A percentile compares a stretch with the other conserved stretches of the same genome.
phyloP scores from a whole-genome alignment of 2,329 filamentous ascomycete genomes.

The Whalleya microplaca region DNA sequence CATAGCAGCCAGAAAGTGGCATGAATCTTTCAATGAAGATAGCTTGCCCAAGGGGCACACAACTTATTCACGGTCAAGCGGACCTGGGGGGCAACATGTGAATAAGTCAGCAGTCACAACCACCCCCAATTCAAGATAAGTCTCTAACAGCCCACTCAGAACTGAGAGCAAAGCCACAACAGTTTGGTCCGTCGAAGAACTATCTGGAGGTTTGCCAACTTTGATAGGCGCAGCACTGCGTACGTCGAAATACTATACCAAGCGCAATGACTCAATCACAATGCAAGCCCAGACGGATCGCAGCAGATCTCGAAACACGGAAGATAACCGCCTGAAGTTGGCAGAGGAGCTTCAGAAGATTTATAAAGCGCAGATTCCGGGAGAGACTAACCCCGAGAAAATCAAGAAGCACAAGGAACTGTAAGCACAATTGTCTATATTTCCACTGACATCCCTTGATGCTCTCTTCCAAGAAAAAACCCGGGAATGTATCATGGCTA shows the following conservation, averaged over 20 bases:
- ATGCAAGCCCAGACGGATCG: conserved; percentile 60
- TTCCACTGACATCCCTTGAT: not conserved
- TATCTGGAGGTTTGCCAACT: conserved; percentile 50
- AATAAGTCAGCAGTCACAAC: conserved; percentile 54
- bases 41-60: conserved; percentile 56
- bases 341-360: conserved; percentile 52
- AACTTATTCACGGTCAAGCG: conserved; percentile 61
- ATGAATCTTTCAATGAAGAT: conserved; percentile 46
- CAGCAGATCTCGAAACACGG: conserved; percentile 54
- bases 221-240: conserved; percentile 51
- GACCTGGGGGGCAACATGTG: conserved; percentile 64
- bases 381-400: conserved; percentile 50
- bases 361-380: conserved; percentile 51
- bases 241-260: conserved; percentile 58
- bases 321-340: conserved; percentile 57
- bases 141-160: conserved; percentile 38
- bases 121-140: not conserved
- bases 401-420: conserved; percentile 52
- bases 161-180: conserved; percentile 65
- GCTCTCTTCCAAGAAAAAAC: too few relatives aligned
- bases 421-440: conserved; percentile 41
- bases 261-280: conserved; percentile 54
- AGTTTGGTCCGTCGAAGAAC: conserved; percentile 52
- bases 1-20: conserved; percentile 57
- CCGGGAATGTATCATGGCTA: not conserved